Base-by-base conservation (phyloP, 495 filamentous ascomycete genomes). In the Staphylotrichum longicolle region DNA sequence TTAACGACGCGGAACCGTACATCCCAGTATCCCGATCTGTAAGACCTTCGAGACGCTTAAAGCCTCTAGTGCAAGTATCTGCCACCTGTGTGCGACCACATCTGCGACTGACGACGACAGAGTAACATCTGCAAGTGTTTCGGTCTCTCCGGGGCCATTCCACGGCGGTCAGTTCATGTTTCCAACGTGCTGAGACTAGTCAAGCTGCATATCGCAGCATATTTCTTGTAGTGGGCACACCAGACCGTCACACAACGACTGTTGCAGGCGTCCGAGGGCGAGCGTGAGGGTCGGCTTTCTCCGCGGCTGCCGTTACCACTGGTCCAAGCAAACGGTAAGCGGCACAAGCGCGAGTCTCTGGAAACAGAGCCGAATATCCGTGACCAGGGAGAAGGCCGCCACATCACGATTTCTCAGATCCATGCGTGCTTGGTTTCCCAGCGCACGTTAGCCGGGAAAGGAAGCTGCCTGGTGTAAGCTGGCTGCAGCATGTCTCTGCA, bases 401-500 rank as follows among this genome's bases (percentile, higher is more conserved):
- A 7, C 50, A 8, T 8, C 14, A 8, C 50, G 27, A 6, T 27
- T 49, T 11, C 47, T 49, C 51, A 5, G 34, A 34, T 20, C 20
- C 30, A 39, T 7, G 11, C 39, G 39, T 5, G n/a, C n/a, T n/a
- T 14, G 35, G 14, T 5, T 3, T 20, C 20, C 20, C 20, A 27
- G 20, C 20, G 20, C 20, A 27, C 20, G 20, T 27, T 27, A 54
- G 7, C 35, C 35, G 42, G 9, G 37, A 39, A 54, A 14, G 37
- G 32, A 32, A 39, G 39, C 14, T 41, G 39, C 7, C 7, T 42
- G 39, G 11, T 60, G 58, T 39, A 20, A 27, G 1, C 20, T 27
- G 33, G 32, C 41, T 41, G 33, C 32, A 40, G 54, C 15, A 55
- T 40, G 7, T 33, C 50, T 34, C 55, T 57, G 55, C 44, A 48